These are phyloP conservation scores for Talaromyces nanjingensis DNA, from an alignment of 495 filamentous ascomycete genomes.

Conservation along the genomic window DNA sequence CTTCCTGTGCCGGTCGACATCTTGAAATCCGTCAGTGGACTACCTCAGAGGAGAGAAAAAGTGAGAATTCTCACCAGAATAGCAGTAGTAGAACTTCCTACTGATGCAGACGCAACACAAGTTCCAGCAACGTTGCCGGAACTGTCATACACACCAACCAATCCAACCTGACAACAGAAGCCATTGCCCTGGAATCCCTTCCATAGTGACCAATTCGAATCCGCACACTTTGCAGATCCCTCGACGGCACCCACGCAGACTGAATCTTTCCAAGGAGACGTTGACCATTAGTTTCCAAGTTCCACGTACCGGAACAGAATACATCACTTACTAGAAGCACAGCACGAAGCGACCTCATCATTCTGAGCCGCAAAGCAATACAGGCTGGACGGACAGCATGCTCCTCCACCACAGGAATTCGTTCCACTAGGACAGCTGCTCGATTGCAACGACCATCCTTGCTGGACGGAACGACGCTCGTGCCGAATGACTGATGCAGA, in stretches of 20 bases:
- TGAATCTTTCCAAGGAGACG: conserved; percentile 1
- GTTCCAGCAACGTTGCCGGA: conserved; percentile 13
- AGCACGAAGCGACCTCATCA: conserved; percentile 17
- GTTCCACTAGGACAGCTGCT: conserved; percentile 12
- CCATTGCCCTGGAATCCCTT: conserved; percentile 16
- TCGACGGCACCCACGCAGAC: conserved; percentile 16
- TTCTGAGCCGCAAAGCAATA: conserved; percentile 13
- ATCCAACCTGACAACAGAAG: conserved; percentile 16
- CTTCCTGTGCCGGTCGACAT: background rate
- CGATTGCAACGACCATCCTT: conserved; percentile 18
- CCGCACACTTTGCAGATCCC: conserved; percentile 14
- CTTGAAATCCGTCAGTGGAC: background rate
- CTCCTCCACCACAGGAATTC: conserved; percentile 14
- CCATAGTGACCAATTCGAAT: conserved; percentile 17
- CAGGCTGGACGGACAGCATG: conserved; percentile 15
- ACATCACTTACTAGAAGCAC: conserved; percentile 11
- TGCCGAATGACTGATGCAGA: background rate
- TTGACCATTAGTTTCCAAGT: background rate
- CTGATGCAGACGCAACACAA: conserved; percentile 13
- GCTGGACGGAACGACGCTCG: conserved; percentile 5
- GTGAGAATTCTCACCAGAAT: background rate
- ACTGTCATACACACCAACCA: conserved; percentile 14
- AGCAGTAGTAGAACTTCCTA: background rate
- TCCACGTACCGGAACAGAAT: no score
- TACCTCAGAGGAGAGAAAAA: background rate